Percentiles rank a stretch among this genome's conserved stretches.
Conservation (phyloP, 1,139 yeast species). For the Lizanozyma gosingica region DNA sequence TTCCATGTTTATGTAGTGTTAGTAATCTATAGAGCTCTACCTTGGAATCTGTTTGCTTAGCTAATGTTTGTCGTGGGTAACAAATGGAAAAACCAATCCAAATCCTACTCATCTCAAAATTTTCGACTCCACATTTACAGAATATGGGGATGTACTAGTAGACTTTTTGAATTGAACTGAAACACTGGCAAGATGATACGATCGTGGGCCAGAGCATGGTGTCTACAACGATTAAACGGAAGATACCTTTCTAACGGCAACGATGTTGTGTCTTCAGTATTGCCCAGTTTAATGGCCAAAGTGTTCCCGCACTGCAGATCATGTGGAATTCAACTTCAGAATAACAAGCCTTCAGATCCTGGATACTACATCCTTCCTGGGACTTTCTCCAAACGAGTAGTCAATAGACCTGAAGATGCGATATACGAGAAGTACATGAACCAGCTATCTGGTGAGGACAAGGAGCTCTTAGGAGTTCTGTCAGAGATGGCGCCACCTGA, state of each 20-base stretch:
- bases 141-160: too few species aligned
- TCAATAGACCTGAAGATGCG: conserved; percentile 13
- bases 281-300: conserved; percentile 13
- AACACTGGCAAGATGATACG: neutral
- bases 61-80: too few species aligned
- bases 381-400: conserved; percentile 3
- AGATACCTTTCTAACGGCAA: neutral
- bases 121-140: too few species aligned
- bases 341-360: conserved; percentile 17
- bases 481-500: conserved; percentile 1
- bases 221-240: neutral
- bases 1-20: too few species aligned
- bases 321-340: conserved; percentile 50
- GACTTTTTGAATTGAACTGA: too few species aligned
- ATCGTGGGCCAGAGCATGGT: neutral
- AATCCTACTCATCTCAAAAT: too few species aligned
- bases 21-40: too few species aligned
- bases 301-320: conserved; percentile 29
- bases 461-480: conserved; percentile 12
- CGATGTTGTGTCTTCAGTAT: neutral
- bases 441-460: conserved; percentile 18
- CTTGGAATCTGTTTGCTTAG: too few species aligned
- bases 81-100: too few species aligned
- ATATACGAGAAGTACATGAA: conserved; percentile 14
- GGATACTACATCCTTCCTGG: conserved; percentile 29